Percentiles rank a stretch among this genome's conserved stretches.
Conservation (phyloP, 257 asterid species). For the Solanum chiquidenum region DNA sequence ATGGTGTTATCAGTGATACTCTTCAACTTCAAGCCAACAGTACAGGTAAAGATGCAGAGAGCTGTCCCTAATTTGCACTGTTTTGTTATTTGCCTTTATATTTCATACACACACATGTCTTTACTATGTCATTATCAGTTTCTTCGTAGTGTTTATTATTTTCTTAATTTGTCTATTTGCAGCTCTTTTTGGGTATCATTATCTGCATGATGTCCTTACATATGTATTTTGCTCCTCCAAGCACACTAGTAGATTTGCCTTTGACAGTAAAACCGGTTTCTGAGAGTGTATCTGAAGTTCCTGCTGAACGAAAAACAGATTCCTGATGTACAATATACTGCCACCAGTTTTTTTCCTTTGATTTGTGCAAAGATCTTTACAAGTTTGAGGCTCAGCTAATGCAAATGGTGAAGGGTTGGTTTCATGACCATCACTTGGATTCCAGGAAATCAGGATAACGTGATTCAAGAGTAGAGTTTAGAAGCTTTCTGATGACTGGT, state of each 20-base stretch:
- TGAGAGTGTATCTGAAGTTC: constrained; percentile 38
- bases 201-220: constrained; percentile 97
- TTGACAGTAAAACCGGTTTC: constrained; percentile 40
- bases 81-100: not conserved
- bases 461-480: not conserved
- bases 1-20: constrained; percentile 73
- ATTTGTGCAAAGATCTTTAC: not conserved
- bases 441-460: not conserved
- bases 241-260: constrained; percentile 68
- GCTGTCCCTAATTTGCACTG: not conserved
- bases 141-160: not conserved
- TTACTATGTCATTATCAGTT: not conserved
- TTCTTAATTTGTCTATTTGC: constrained; percentile 13
- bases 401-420: not conserved
- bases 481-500: not conserved
- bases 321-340: constrained; percentile 22
- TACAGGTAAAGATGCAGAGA: constrained; percentile 42
- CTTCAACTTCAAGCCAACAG: constrained; percentile 82
- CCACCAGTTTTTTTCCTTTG: not conserved
- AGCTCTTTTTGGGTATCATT: constrained; percentile 84
- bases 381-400: not conserved
- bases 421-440: not conserved
- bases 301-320: constrained; percentile 53
- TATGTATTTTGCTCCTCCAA: constrained; percentile 93
- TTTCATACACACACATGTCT: not conserved